Evolutionary conservation across 495 filamentous ascomycete species (phyloP).

Genomic region (Extremus antarcticus): DNA sequence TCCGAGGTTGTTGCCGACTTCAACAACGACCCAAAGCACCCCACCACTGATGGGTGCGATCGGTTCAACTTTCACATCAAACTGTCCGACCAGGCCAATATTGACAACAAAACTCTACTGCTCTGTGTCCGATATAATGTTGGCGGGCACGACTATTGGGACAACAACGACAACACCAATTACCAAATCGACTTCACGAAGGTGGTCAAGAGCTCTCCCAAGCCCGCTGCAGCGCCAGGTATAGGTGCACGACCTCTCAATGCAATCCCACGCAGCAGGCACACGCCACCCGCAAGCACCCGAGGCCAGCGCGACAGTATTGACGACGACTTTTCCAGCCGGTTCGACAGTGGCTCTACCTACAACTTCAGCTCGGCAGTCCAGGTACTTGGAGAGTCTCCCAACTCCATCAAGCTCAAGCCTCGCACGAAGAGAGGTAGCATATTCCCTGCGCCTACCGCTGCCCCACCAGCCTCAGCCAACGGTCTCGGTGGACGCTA

Average conservation of each 20-base stretch:
- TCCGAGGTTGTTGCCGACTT: slow-evolving; percentile 88
- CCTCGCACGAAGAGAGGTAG: slow-evolving; percentile 19
- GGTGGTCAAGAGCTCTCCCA: slow-evolving; percentile 46
- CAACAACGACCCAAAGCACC: slow-evolving; percentile 61
- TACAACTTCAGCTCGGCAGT: slow-evolving; percentile 45
- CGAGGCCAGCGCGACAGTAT: slow-evolving; percentile 51
- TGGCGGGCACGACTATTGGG: slow-evolving; percentile 82
- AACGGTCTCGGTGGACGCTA: slow-evolving; percentile 86
- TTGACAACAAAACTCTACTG: slow-evolving; percentile 81
- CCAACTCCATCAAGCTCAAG: slow-evolving; percentile 34
- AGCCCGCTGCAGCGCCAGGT: slow-evolving; percentile 42
- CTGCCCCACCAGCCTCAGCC: slow-evolving; percentile 37
- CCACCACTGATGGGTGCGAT: slow-evolving; percentile 60
- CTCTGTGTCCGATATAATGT: slow-evolving; percentile 86
- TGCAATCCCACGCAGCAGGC: slow-evolving; percentile 67
- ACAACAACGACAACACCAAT: slow-evolving; percentile 78
- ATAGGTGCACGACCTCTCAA: slow-evolving; percentile 43
- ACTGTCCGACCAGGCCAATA: slow-evolving; percentile 76
- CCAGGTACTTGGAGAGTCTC: slow-evolving; percentile 43
- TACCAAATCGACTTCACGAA: slow-evolving; percentile 89
- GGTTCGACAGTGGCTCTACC: slow-evolving; percentile 36
- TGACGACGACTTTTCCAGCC: slow-evolving; percentile 55
- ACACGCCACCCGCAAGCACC: slow-evolving; percentile 38
- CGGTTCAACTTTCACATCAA: slow-evolving; percentile 91
- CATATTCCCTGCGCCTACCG: slow-evolving; percentile 34